Percentiles rank a stretch among this genome's conserved stretches.
Evolutionary conservation across 1,284 basidiomycete genomes (phyloP).

Genomic region (Irpex rosettiformis): DNA sequence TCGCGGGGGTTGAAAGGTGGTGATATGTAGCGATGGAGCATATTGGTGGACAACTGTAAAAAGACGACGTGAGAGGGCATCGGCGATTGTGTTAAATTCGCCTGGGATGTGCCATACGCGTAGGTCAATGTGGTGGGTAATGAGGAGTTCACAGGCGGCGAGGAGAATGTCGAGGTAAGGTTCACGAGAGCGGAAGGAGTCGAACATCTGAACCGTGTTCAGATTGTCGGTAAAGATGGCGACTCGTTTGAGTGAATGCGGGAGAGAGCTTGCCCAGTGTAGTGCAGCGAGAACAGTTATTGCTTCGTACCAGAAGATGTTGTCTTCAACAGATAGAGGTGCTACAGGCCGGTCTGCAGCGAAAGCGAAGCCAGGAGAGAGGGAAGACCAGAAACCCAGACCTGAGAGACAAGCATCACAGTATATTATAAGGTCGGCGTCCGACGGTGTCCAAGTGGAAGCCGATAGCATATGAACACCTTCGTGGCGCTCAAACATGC

Average conservation of each 20-base stretch:
- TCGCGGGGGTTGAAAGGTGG: slow-evolving; percentile 21
- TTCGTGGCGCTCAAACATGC: slow-evolving; percentile 18
- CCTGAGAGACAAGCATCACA: too few species aligned
- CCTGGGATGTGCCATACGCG: slow-evolving; percentile 29
- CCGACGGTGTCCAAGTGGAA: slow-evolving; percentile 20
- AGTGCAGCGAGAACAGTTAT: slow-evolving; percentile 19
- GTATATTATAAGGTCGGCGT: slow-evolving; percentile 24
- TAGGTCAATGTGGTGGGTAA: slow-evolving; percentile 18
- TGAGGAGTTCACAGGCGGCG: slow-evolving; percentile 21
- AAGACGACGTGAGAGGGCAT: slow-evolving; percentile 22
- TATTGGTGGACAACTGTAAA: slow-evolving; percentile 13
- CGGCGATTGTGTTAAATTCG: slow-evolving; percentile 20
- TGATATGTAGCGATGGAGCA: slow-evolving; percentile 20
- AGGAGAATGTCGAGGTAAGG: slow-evolving; percentile 31
- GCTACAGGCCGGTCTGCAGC: not conserved
- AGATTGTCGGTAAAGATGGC: slow-evolving; percentile 22
- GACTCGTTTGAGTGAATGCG: slow-evolving; percentile 8
- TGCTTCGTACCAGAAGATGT: slow-evolving; percentile 30
- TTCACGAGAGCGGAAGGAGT: slow-evolving; percentile 20
- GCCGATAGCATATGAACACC: slow-evolving; percentile 30
- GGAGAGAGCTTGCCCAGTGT: not conserved
- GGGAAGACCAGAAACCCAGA: too few species aligned
- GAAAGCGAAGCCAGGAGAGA: slow-evolving; percentile 17
- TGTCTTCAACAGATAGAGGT: not conserved
- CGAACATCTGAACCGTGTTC: slow-evolving; percentile 34